These are phyloP conservation scores for Daedalea quercina DNA, from an alignment of 768 basidiomycete genomes.

Conservation along the genomic window DNA sequence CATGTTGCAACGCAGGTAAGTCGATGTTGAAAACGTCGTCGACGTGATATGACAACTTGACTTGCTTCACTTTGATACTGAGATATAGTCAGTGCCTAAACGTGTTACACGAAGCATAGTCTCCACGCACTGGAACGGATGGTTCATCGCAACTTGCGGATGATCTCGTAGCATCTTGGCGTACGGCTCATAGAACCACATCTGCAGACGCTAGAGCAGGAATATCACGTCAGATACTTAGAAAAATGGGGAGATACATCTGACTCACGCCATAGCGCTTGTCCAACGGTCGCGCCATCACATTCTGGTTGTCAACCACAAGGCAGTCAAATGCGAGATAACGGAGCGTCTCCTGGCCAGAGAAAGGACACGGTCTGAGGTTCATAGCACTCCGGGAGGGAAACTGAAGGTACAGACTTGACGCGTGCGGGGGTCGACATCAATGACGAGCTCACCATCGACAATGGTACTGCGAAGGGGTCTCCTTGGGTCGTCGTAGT, in stretches of 20 bases:
- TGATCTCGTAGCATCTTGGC: conserved; percentile 59
- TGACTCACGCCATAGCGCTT: conserved; percentile 83
- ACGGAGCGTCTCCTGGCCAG: conserved; percentile 65
- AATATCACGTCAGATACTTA: conserved; percentile 3
- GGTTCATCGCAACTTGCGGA: conserved; percentile 52
- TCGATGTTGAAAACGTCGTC: conserved; percentile 81
- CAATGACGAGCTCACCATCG: conserved; percentile 92
- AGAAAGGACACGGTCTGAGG: not conserved
- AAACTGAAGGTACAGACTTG: conserved; percentile 38
- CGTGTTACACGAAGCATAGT: no score
- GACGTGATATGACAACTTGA: conserved; percentile 81
- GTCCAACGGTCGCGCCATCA: conserved; percentile 78
- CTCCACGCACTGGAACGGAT: conserved; percentile 77
- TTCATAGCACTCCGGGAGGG: not conserved
- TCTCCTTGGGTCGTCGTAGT: conserved; percentile 62
- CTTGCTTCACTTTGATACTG: conserved; percentile 84
- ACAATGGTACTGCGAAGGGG: conserved; percentile 77
- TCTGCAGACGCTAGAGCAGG: conserved; percentile 55
- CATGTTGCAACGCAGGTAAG: conserved; percentile 83
- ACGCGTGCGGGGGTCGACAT: conserved; percentile 72
- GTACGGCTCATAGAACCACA: conserved; percentile 82
- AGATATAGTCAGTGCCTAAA: not conserved
- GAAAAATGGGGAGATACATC: not conserved
- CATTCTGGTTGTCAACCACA: conserved; percentile 77
- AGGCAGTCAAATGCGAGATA: conserved; percentile 91